phyloP scores from a whole-genome alignment of 2,329 filamentous ascomycete genomes.

The Pseudogymnoascus pannorum region DNA sequence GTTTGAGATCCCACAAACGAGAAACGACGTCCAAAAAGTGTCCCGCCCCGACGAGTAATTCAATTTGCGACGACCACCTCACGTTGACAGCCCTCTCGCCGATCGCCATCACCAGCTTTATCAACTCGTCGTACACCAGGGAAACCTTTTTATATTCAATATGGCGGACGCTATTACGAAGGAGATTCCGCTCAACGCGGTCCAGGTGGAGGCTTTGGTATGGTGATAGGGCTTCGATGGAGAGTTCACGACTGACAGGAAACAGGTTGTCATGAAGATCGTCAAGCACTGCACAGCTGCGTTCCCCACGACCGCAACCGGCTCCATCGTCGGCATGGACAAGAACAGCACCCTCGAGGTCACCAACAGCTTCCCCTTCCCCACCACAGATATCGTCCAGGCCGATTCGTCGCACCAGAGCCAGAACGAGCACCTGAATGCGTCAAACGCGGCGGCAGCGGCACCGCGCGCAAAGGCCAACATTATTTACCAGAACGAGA shows the following conservation, averaged over 20 bases:
- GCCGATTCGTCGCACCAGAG: conserved; percentile 49
- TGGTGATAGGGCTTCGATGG: conserved; percentile 35
- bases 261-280: conserved; percentile 90
- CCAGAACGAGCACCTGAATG: conserved; percentile 58
- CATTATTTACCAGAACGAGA: conserved; percentile 82
- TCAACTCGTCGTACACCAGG: conserved; percentile 4
- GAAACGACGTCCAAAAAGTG: conserved; percentile 8
- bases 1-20: conserved; percentile 7
- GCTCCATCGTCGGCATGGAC: conserved; percentile 91
- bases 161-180: conserved; percentile 52
- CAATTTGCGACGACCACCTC: conserved; percentile 6
- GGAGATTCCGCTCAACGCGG: conserved; percentile 70
- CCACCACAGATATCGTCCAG: conserved; percentile 64
- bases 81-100: not conserved
- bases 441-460: conserved; percentile 70
- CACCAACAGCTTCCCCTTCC: conserved; percentile 94
- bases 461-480: conserved; percentile 91
- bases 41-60: conserved; percentile 6
- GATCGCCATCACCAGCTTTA: not conserved
- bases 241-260: conserved; percentile 22
- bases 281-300: conserved; percentile 86
- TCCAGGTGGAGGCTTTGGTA: conserved; percentile 93
- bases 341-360: conserved; percentile 72
- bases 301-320: conserved; percentile 85
- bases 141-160: conserved; percentile 25